Percentiles rank a stretch among this genome's conserved stretches.
phyloP scores from a whole-genome alignment of 345 rosid genomes.

The Gossypium herbaceum region DNA sequence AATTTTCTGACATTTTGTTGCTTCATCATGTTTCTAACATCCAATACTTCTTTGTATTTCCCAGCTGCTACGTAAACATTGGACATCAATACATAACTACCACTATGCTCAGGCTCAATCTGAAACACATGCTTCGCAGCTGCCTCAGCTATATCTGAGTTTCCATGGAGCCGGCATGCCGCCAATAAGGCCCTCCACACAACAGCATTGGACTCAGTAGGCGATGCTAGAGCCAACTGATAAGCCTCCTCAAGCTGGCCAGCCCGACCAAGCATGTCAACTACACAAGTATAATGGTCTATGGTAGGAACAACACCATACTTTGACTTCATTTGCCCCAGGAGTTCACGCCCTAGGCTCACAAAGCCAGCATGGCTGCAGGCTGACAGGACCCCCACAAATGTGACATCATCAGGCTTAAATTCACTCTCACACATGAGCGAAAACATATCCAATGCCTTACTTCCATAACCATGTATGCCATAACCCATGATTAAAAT shows the following conservation, averaged over 20 bases:
- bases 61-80: conserved; percentile 43
- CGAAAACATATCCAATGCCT: conserved; percentile 52
- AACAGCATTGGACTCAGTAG: conserved; percentile 37
- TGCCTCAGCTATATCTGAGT: conserved; percentile 33
- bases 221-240: conserved; percentile 40
- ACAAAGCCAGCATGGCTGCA: conserved; percentile 64
- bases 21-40: conserved; percentile 41
- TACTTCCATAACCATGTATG: conserved; percentile 44
- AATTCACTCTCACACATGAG: conserved; percentile 33
- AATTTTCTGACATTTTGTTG: conserved; percentile 40
- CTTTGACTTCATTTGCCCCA: conserved; percentile 38
- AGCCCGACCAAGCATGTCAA: conserved; percentile 76
- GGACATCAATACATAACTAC: conserved; percentile 46
- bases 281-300: conserved; percentile 58
- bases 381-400: conserved; percentile 51
- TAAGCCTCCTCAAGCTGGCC: conserved; percentile 56
- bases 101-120: conserved; percentile 44
- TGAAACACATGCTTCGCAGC: conserved; percentile 33
- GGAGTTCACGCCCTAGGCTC: conserved; percentile 36
- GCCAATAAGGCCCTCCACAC: conserved; percentile 62
- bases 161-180: conserved; percentile 44
- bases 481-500: conserved; percentile 60
- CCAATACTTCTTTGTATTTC: conserved; percentile 37
- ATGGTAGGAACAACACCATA: conserved; percentile 47
- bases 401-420: conserved; percentile 55